Base-by-base conservation (phyloP, 2,329 filamentous ascomycete genomes). In the Epichloe sibirici region DNA sequence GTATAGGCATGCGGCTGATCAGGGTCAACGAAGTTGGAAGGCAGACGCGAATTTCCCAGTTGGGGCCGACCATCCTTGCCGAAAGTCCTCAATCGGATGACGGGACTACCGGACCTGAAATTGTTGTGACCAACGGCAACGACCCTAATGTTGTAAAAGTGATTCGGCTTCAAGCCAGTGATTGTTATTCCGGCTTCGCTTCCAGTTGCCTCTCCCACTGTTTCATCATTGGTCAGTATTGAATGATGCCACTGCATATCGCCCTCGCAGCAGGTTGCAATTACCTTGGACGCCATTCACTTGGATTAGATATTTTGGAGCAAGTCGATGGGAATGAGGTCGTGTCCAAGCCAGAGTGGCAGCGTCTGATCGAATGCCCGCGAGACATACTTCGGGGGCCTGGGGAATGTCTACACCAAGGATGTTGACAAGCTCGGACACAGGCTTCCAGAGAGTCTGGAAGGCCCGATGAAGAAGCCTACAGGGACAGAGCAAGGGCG, bases 331-430 rank as follows among this genome's bases (percentile, higher is more conserved):
- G 44, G 71, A 67, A 3, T 75, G 79, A 0, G 88, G 85, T 55
- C 84, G 80, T 56, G 90, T 88, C 93, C 93, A 98, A 67, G 90
- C 90, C 44, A 98, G 76, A 34, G 90, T 87, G 35, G 94, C 87
- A 53, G 90, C 88, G 66, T 94, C 88, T 31, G 88, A 78, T 59
- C 86, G 87, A 61, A 98, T 93, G 57, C 87, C 89, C 52, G 91
- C 89, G 37, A 98, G 81, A 50, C 90, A 95, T 42, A 97, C 86
- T 65, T 90, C 83, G 50, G 93, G 93, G 25, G 88, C 78, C 57
- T 90, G 85, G 56, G 93, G 93, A 49, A 98, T 91, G 65, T 98
- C 93, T 65, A 97, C 84, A 55, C 91, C 90, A 47, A 98, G 82
- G 48, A 96, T 88, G 60, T 84, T 84, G 62, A 97, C 90, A 47